These are phyloP conservation scores for Didymella segeticola DNA, from an alignment of 2,329 filamentous ascomycete genomes.

Conservation along the genomic window DNA sequence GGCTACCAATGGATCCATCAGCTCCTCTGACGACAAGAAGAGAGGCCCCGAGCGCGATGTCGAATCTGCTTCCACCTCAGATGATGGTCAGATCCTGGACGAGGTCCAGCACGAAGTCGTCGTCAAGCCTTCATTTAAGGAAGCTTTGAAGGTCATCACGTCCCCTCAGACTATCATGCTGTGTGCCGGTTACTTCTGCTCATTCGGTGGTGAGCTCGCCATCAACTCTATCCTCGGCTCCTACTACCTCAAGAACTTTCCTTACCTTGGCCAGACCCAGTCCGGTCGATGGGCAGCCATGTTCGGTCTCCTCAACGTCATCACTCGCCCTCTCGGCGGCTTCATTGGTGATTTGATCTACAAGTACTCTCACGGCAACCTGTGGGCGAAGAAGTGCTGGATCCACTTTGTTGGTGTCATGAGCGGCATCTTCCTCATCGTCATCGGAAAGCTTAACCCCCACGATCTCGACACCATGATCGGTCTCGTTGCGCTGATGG, in stretches of 20 bases:
- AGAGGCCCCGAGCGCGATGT: conserved; percentile 40
- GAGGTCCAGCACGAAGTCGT: conserved; percentile 67
- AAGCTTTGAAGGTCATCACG: conserved; percentile 66
- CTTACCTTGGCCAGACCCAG: conserved; percentile 60
- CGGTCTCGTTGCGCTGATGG: conserved; percentile 77
- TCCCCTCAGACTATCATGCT: conserved; percentile 64
- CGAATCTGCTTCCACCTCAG: conserved; percentile 53
- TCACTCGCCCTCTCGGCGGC: conserved; percentile 72
- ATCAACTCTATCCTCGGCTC: conserved; percentile 67
- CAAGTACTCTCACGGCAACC: conserved; percentile 52
- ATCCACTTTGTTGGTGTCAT: conserved; percentile 63
- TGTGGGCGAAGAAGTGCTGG: conserved; percentile 71
- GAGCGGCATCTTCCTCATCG: conserved; percentile 65
- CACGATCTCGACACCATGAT: conserved; percentile 71
- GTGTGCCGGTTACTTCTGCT: conserved; percentile 64
- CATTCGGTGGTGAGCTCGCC: conserved; percentile 66
- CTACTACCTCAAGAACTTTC: conserved; percentile 66
- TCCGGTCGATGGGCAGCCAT: conserved; percentile 71
- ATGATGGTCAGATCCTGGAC: conserved; percentile 61
- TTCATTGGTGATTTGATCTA: conserved; percentile 65
- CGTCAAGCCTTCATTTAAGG: conserved; percentile 65
- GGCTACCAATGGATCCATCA: conserved; percentile 42
- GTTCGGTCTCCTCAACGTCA: conserved; percentile 76
- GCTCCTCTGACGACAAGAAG: conserved; percentile 51
- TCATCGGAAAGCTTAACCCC: conserved; percentile 70